Evolutionary conservation across 2,329 filamentous ascomycete genomes (phyloP), one percentile per base, ranked within the genome.

Genomic region (Fusarium multiceps): DNA sequence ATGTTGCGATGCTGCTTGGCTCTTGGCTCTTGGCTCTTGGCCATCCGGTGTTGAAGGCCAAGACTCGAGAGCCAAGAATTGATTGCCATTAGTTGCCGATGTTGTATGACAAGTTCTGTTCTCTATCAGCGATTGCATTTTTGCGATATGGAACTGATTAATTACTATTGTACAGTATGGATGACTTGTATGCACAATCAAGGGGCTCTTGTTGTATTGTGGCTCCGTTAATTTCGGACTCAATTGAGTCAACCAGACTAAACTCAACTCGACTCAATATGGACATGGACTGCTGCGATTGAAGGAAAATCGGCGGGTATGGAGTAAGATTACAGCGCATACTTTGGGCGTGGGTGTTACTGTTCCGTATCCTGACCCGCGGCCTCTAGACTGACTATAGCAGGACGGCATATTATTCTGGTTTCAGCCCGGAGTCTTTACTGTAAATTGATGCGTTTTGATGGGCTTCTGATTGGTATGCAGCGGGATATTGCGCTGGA

Each of bases 401-500:
- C 18, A 41, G 50, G 49, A 49, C 32, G 56, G 63, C 27, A 62
- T 62, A 49, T 56, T 50, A 30, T 41, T 34, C 50, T 63, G 41
- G 64, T 68, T 65, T 59, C 64, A 64, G 46, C 45, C 30, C 54
- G 49, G 54, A 50, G 45, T 59, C 30, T 55, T 59, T 51, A 59
- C 49, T 68, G 55, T 51, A 50, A 49, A 53, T 27, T 53, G 49
- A 53, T 53, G 8, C 18, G 7, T 53, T 27, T 49, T 30, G 45
- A 54, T 54, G 43, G 58, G 23, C 21, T 46, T 23, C 42, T 71
- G 59, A 57, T 68, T 71, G 68, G 68, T 30, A 70, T 68, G 66
- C 45, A 63, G 58, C 41, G 58, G 68, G 67, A 69, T 65, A 68
- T 69, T 70, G 49, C 62, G 37, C 54, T 69, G 67, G 67, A 56